Base-by-base conservation (phyloP, 805 yeast genomes). In the Candida arabinofermentans region DNA sequence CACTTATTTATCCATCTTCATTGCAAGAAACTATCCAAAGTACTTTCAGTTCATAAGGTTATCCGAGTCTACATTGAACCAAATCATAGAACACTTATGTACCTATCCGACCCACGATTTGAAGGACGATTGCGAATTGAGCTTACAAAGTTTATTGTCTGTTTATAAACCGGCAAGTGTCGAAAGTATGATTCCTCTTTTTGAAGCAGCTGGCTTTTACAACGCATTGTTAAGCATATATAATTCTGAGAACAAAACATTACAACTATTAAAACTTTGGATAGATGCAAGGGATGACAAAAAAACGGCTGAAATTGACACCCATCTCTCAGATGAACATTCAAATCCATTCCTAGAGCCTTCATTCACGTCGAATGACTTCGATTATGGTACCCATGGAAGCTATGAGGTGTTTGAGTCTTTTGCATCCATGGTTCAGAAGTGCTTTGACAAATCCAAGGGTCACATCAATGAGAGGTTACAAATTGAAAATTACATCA, bases 11-110 rank as follows among this genome's bases (percentile, higher is more conserved):
- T 72, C 86, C 2, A 75, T 87, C 3, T 93, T 91, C 55, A 61
- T 91, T 26, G 86, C 91, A 0, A 64, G 91, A 43, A 90, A 86
- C 55, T 79, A 82, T 47, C 83, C 96, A 2, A 93, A 91, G 57
- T 91, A 85, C 59, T 70, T 77, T 10, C 99, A 91, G 61, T 90
- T 86, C 47, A 71, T 91, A 9, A 70, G 87, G 34, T 59, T 93
- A 1, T 75, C 89, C 1, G 93, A 82, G 41, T 67, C 77, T 1
- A 63, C 69, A 2, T 57, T 85, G 32, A 72, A 73, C 5, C 57
- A 61, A 3, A 64, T 83, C 0, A 64, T 84, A 21, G 62, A 69
- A 4, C 62, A 59, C 3, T 62, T 89, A 27, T 82, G 86, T 51
- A 50, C 66, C 16, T 65, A 58, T 37, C 51, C 64, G 13, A 60